These are phyloP conservation scores for Arthrobotrys iridis DNA, from an alignment of 2,329 filamentous ascomycete species.

Conservation along the genomic window DNA sequence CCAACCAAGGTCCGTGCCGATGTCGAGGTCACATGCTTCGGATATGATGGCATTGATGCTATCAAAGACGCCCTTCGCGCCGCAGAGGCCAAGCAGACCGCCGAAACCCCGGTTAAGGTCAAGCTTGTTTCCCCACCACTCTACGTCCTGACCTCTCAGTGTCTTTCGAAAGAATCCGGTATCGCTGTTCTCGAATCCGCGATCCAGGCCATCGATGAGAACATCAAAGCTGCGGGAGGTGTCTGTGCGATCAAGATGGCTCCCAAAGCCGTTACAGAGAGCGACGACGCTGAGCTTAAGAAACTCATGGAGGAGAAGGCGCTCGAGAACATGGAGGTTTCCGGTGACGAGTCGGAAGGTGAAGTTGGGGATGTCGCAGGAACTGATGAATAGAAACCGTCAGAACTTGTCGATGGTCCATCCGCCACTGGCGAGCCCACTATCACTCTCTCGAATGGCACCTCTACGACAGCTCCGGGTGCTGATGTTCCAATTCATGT, in stretches of 20 bases:
- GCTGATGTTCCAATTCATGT: neutral
- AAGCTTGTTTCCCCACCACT: slow-evolving; percentile 97
- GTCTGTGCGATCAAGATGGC: slow-evolving; percentile 95
- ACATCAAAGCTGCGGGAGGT: slow-evolving; percentile 80
- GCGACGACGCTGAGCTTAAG: slow-evolving; percentile 95
- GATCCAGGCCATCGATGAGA: slow-evolving; percentile 84
- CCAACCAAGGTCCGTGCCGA: slow-evolving; percentile 99
- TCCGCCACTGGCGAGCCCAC: neutral
- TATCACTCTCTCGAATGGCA: neutral
- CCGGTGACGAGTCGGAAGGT: slow-evolving; percentile 89
- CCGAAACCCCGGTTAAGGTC: slow-evolving; percentile 95
- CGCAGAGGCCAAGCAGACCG: slow-evolving; percentile 91
- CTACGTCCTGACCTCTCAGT: slow-evolving; percentile 95
- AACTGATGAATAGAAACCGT: slow-evolving; percentile 39
- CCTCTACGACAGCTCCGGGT: neutral
- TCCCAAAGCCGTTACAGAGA: slow-evolving; percentile 98
- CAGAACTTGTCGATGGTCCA: neutral
- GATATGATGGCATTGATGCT: slow-evolving; percentile 97
- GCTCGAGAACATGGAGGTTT: slow-evolving; percentile 83
- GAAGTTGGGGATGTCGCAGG: slow-evolving; percentile 48
- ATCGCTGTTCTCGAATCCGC: slow-evolving; percentile 87
- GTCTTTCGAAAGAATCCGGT: slow-evolving; percentile 88
- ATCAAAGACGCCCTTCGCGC: slow-evolving; percentile 92
- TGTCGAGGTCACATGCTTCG: slow-evolving; percentile 93
- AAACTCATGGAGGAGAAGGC: slow-evolving; percentile 97